Conservation (phyloP, 208 protist genomes). For the Novymonas esmeraldas region DNA sequence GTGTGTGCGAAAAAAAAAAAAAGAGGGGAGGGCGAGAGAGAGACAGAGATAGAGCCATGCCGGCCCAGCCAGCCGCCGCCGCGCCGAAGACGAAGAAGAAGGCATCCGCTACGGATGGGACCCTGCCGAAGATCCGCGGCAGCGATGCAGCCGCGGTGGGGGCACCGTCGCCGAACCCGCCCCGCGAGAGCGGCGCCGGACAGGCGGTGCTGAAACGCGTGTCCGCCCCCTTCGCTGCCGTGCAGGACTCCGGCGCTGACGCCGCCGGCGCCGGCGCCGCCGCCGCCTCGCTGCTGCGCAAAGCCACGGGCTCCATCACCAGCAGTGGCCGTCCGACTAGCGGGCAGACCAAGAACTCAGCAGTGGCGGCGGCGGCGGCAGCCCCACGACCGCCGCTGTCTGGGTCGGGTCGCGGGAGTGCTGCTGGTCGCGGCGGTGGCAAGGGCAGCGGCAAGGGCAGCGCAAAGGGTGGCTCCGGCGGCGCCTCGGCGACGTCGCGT, state of each 20-base stretch:
- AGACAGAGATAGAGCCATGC: background rate
- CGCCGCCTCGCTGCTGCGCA: slow-evolving; percentile 2
- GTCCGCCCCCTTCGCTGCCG: background rate
- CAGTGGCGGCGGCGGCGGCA: too few species aligned
- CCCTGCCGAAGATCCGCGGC: slow-evolving; percentile 21
- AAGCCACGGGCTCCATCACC: slow-evolving; percentile 22
- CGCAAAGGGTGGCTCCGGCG: slow-evolving; percentile 2
- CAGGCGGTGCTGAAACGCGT: slow-evolving; percentile 6
- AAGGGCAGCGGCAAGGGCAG: background rate
- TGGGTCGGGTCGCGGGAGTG: slow-evolving; percentile 2
- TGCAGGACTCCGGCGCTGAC: background rate
- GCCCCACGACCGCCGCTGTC: slow-evolving; percentile 7
- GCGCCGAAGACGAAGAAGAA: slow-evolving; percentile 20
- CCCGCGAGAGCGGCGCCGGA: background rate
- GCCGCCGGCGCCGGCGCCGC: background rate
- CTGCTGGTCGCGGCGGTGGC: background rate
- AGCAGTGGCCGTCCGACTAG: slow-evolving; percentile 15
- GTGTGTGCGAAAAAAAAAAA: too few species aligned
- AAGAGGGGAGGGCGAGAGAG: background rate
- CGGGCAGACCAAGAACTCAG: slow-evolving; percentile 20
- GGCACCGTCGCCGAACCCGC: background rate
- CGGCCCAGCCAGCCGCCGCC: background rate
- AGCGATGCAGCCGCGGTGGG: background rate
- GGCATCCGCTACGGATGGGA: slow-evolving; percentile 1
- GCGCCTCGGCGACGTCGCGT: slow-evolving; percentile 5